Evolutionary conservation across 108 stramenopile species (phyloP).

Genomic region (Pelagomonas calceolata): DNA sequence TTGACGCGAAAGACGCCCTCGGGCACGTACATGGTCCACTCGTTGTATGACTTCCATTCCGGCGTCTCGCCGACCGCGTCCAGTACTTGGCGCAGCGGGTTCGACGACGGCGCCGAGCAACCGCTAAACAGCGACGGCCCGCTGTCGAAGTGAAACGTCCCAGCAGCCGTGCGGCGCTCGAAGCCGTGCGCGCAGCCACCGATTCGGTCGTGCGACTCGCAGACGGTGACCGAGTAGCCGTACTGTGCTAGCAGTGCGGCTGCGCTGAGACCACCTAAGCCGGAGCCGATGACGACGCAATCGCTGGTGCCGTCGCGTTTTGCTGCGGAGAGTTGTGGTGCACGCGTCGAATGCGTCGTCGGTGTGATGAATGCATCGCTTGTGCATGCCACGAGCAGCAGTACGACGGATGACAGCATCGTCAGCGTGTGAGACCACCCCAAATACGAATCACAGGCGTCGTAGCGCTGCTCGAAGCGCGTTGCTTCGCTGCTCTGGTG

Average conservation of each 20-base stretch:
- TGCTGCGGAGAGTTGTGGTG: no score
- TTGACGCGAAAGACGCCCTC: constrained; percentile 27
- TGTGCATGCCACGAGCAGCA: no score
- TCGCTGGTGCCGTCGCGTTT: constrained; percentile 18
- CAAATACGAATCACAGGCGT: no score
- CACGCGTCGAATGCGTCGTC: no score
- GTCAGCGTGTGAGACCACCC: no score
- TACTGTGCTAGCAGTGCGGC: constrained; percentile 61
- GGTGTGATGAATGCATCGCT: no score
- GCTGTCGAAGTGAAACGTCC: constrained; percentile 66
- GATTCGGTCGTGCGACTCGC: constrained; percentile 64
- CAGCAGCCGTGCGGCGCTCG: constrained; percentile 22
- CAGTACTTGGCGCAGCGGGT: constrained; percentile 68
- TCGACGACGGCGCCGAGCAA: constrained; percentile 19
- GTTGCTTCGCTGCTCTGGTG: no score
- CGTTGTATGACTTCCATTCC: constrained; percentile 22
- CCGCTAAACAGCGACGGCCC: constrained; percentile 78
- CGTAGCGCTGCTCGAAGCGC: no score
- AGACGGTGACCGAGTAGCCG: constrained; percentile 59
- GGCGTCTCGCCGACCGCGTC: constrained; percentile 59
- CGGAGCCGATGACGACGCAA: constrained; percentile 57
- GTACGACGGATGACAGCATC: no score
- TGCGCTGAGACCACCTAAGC: constrained; percentile 68
- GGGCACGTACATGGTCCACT: constrained; percentile 31
- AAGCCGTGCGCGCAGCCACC: constrained; percentile 75